phyloP scores from a whole-genome alignment of 2,329 filamentous ascomycete species.

The Fragosphaeria purpurea region DNA sequence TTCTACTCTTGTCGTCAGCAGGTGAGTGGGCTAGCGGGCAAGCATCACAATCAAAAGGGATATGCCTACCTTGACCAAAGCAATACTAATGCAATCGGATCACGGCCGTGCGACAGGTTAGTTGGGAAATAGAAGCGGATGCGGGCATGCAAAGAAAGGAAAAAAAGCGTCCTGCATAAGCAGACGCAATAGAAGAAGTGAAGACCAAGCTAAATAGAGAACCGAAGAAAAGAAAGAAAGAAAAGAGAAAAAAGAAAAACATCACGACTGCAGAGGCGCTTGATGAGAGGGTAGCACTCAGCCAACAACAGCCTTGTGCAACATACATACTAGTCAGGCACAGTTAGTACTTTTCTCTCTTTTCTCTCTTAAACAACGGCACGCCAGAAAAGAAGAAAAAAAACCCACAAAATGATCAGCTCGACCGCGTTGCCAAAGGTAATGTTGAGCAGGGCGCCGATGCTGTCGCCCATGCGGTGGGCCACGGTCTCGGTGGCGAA shows the following conservation, averaged over 20 bases:
- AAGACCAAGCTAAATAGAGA: constrained; percentile 2
- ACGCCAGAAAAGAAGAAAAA: neutral
- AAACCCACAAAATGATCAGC: constrained; percentile 60
- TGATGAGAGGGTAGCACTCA: constrained; percentile 44
- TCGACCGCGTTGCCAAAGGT: constrained; percentile 76
- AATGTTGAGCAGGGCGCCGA: constrained; percentile 82
- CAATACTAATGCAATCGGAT: constrained; percentile 46
- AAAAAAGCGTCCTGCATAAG: constrained; percentile 11
- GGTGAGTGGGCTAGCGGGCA: too few relatives aligned
- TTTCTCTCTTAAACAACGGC: neutral
- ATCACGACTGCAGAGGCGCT: constrained; percentile 33
- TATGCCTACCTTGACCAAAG: constrained; percentile 52
- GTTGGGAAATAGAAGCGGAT: constrained; percentile 12
- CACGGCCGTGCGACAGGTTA: constrained; percentile 22
- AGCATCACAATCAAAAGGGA: neutral
- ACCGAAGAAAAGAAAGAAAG: neutral
- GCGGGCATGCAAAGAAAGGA: neutral
- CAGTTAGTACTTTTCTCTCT: too few relatives aligned
- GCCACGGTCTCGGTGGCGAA: constrained; percentile 69
- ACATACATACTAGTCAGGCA: constrained; percentile 41
- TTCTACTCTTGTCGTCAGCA: constrained; percentile 33
- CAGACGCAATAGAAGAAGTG: constrained; percentile 1
- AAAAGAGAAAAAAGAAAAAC: constrained; percentile 5
- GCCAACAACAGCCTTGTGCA: constrained; percentile 11
- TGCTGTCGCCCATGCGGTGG: constrained; percentile 62